Evolutionary conservation across 257 asterid genomes (phyloP), one percentile per base, ranked within the genome.

Genomic region (Ocimum tenuiflorum): DNA sequence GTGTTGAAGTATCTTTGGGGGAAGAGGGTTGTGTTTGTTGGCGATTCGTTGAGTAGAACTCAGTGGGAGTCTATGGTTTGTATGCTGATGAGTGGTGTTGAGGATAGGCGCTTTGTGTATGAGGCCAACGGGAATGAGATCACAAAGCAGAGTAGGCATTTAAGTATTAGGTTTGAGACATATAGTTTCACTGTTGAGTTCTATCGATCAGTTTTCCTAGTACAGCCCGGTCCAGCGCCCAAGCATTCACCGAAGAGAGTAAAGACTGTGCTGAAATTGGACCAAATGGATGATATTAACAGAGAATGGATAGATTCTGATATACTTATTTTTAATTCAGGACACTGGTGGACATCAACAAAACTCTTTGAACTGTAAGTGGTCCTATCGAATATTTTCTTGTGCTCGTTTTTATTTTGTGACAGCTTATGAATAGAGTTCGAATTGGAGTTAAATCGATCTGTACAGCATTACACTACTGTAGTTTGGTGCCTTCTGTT

Each of bases 1-100:
- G 75, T 78, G n/a, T 78, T 87, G 91, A 82, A 85, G 76, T 76
- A 45, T 63, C 95, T 91, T 68, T 77, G 95, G 8, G 96, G 96
- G 58, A 87, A 85, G 78, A 80, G 96, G 81, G 69, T 89, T 27
- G 97, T 91, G 1, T 91, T 91, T 64, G 95, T 91, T 57, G 98
- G 98, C 4, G 98, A 91, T 75, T 91, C 98, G 1, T 68, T 91
- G 84, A 77, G 96, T 71, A 76, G 97, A 50, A 91, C 96, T 15
- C 98, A 91, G 24, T 91, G 98, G 97, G 98, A 91, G 69, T 91
- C 98, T 8, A 84, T 89, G 95, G 74, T 89, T 53, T 91, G 98
- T 65, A 84, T 89, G 92, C 75, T 91, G 24, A 89, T 87, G 97
- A 81, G 77, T 41, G 97, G 96, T 7, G 75, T 91, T 12, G 80